phyloP scores from a whole-genome alignment of 2,329 filamentous ascomycete species.

The Fusarium scirpi region DNA sequence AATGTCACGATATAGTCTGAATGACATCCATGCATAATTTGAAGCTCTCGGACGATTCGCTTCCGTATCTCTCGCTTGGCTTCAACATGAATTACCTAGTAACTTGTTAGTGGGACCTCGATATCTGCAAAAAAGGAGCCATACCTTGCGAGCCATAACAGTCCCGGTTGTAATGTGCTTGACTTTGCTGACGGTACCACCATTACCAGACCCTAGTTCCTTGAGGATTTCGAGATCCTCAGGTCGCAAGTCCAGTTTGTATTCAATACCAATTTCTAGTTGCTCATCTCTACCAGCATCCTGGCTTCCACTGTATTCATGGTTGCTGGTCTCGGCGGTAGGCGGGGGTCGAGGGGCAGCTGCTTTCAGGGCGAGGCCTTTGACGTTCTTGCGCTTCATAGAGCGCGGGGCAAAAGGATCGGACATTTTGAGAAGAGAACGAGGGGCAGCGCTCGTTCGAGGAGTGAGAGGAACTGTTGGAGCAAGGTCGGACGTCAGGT shows the following conservation, averaged over 20 bases:
- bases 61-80: slow-evolving; percentile 97
- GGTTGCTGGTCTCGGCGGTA: slow-evolving; percentile 78
- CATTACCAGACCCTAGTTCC: slow-evolving; percentile 95
- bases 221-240: slow-evolving; percentile 94
- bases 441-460: slow-evolving; percentile 16
- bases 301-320: slow-evolving; percentile 70
- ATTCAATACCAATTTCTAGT: slow-evolving; percentile 96
- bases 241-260: slow-evolving; percentile 89
- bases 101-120: slow-evolving; percentile 28
- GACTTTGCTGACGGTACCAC: slow-evolving; percentile 98
- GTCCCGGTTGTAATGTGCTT: slow-evolving; percentile 94
- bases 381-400: slow-evolving; percentile 99
- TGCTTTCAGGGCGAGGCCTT: slow-evolving; percentile 89
- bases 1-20: slow-evolving; percentile 98
- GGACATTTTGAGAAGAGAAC: slow-evolving; percentile 61
- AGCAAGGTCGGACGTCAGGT: slow-evolving; percentile 11
- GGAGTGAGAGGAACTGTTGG: not conserved
- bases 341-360: slow-evolving; percentile 78
- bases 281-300: slow-evolving; percentile 67
- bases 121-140: slow-evolving; percentile 9
- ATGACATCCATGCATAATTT: slow-evolving; percentile 98
- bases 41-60: slow-evolving; percentile 94
- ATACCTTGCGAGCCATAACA: slow-evolving; percentile 96
- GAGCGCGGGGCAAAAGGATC: slow-evolving; percentile 77
- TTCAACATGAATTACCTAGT: slow-evolving; percentile 94